phyloP scores from a whole-genome alignment of 2,329 filamentous ascomycete species.

The Myriosclerotinia curreyana region DNA sequence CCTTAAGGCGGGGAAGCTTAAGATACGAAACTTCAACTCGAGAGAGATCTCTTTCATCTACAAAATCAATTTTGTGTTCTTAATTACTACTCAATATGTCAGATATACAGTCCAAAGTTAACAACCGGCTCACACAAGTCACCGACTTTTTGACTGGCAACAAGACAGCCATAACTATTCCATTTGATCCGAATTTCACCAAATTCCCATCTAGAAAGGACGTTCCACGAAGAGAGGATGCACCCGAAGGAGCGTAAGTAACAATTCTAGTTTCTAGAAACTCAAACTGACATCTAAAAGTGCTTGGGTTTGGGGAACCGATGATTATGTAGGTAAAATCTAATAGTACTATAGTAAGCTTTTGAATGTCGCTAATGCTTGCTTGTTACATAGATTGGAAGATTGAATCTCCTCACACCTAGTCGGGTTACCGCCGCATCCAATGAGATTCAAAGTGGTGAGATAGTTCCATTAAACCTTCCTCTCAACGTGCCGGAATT shows the following conservation, averaged over 20 bases:
- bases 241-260: constrained; percentile 36
- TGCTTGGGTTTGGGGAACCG: constrained; percentile 38
- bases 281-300: constrained; percentile 22
- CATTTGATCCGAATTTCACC: constrained; percentile 37
- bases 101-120: constrained; percentile 24
- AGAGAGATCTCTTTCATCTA: background rate
- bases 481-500: constrained; percentile 36
- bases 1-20: background rate
- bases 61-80: background rate
- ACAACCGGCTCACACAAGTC: constrained; percentile 32
- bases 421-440: constrained; percentile 44
- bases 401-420: constrained; percentile 48
- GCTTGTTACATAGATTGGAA: constrained; percentile 40
- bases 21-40: background rate
- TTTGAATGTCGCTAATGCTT: background rate
- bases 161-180: constrained; percentile 33
- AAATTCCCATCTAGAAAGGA: constrained; percentile 36
- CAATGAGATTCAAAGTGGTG: constrained; percentile 23
- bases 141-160: constrained; percentile 32
- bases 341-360: too few species aligned
- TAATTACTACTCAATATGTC: constrained; percentile 25
- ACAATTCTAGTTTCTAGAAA: background rate
- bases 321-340: constrained; percentile 33
- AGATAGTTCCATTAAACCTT: constrained; percentile 15
- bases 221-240: constrained; percentile 35